These are phyloP conservation scores for Endocalyx cinctus DNA, from an alignment of 2,329 filamentous ascomycete genomes.

Conservation along the genomic window DNA sequence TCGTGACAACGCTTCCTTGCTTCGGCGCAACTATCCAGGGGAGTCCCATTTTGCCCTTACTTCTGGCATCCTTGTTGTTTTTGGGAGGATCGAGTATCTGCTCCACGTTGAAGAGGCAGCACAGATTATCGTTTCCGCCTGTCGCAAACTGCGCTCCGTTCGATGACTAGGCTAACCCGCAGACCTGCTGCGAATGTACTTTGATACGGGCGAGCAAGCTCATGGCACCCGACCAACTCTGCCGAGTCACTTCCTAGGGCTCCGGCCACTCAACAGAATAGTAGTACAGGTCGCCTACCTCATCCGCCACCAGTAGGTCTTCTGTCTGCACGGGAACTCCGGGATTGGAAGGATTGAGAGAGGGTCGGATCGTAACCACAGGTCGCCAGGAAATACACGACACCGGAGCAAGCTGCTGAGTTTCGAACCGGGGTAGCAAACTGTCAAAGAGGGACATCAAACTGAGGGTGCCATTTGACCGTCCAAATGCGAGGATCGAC, in stretches of 20 bases:
- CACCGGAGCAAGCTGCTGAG: constrained; percentile 66
- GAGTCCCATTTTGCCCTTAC: too few relatives aligned
- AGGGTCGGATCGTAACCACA: constrained; percentile 47
- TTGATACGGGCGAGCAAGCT: constrained; percentile 71
- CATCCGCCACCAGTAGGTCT: constrained; percentile 82
- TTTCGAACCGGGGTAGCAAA: constrained; percentile 65
- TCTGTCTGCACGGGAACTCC: constrained; percentile 61
- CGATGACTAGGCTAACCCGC: constrained; percentile 82
- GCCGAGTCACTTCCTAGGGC: constrained; percentile 55
- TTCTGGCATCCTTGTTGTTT: too few relatives aligned
- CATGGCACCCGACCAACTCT: constrained; percentile 74
- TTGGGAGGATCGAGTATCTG: constrained; percentile 41
- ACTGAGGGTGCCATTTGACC: constrained; percentile 70
- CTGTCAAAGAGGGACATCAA: constrained; percentile 74
- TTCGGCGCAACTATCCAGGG: neutral
- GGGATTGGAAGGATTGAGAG: constrained; percentile 42
- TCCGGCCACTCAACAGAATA: constrained; percentile 85
- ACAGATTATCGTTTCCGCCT: constrained; percentile 88
- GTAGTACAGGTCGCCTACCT: constrained; percentile 76
- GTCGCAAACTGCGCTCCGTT: constrained; percentile 76
- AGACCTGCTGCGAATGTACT: constrained; percentile 85
- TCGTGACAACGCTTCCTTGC: neutral
- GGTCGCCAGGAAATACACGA: constrained; percentile 82
- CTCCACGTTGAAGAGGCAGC: constrained; percentile 71
- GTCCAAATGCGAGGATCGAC: constrained; percentile 79